Base-by-base conservation (phyloP, 1,139 yeast genomes). In the Wickerhamiella infanticola region DNA sequence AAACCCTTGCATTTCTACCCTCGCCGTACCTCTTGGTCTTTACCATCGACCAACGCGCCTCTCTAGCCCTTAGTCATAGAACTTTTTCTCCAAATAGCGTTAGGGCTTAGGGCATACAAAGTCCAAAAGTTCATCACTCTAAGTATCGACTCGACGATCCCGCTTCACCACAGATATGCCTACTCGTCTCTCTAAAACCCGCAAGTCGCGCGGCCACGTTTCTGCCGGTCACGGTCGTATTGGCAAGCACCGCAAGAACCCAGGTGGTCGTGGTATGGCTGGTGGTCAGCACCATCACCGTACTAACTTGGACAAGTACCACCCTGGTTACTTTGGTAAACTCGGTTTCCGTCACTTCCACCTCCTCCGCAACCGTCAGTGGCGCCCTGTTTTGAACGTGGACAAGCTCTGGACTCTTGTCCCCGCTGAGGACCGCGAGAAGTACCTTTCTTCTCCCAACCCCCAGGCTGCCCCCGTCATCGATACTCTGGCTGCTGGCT, bases 231-330 rank as follows among this genome's bases (percentile, higher is more conserved):
- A 88, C 75, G 99, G 99, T 83, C 93, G 99, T 80, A 75, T 93
- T 75, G 99, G 99, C 75, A 90, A 93, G 83, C 98, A 93, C 94
- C 86, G 98, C 86, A 93, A 93, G 94, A 90, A 82, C 68, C 97
- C 98, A 64, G 98, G 98, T 90, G 99, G 99, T 79, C 90, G 98
- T 78, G 99, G 99, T 90, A 90, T 77, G 93, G 99, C 99, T 72
- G 99, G 99, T 88, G 99, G 99, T 84, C 94, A 79, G 76, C 99
- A 90, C 77, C 98, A 93, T 95, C 86, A 97, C 84, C 64, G 67
- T 56, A 86, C 90, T 72, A 86, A 86, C 80, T 75, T 90, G 78
- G 98, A 93, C 73, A 90, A 88, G 75, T 93, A 83, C 95, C 99
- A 93, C 74, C 98, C 98, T 67, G 99, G 99, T 86, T 93, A 93